Evolutionary conservation across 2,329 filamentous ascomycete species (phyloP), one percentile per base, ranked within the genome.

Genomic region (Ophiosphaerella herpotricha): DNA sequence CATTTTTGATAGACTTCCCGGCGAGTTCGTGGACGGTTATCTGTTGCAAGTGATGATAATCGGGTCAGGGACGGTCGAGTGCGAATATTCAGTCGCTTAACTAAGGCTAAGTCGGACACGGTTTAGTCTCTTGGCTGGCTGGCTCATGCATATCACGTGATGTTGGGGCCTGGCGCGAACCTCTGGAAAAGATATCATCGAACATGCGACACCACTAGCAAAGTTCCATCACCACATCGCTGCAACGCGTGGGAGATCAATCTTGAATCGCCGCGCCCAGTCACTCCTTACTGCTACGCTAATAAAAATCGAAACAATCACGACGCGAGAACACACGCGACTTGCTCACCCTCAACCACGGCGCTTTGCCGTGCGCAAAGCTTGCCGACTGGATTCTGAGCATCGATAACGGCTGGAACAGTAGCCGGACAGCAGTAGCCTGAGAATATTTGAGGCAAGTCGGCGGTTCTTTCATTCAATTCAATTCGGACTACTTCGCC

Each of bases 1-100:
- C 81, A 83, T 83, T 71, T 29, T 68, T 78, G 74, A 67, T 72
- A 69, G 70, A 66, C 70, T 61, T 72, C 63, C 64, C 61, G 64
- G 61, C 55, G 59, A 61, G 53, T 71, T 64, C 68, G 64, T 65
- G 66, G 58, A 53, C 52, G 55, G 55, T 55, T 60, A 58, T 68
- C 64, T 67, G 64, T 53, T 43, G 55, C 26, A 42, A 33, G 21
- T 38, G 55, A 67, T 71, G 54, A 71, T 29, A 29, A 29, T 29
- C 26, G 26, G 26, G 26, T 29, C 18, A 29, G 7, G 26, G 11
- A 29, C 26, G 2, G 26, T 29, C 26, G 26, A 29, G 26, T 29
- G 26, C 26, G 26, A 29, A 29, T 29, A 29, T 29, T 29, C 26
- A 29, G 11, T 29, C 26, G 26, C 26, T 29, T 29, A 29, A 11